Conservation (phyloP, 148 eudicot species). For the Rhododendron ovatum region DNA sequence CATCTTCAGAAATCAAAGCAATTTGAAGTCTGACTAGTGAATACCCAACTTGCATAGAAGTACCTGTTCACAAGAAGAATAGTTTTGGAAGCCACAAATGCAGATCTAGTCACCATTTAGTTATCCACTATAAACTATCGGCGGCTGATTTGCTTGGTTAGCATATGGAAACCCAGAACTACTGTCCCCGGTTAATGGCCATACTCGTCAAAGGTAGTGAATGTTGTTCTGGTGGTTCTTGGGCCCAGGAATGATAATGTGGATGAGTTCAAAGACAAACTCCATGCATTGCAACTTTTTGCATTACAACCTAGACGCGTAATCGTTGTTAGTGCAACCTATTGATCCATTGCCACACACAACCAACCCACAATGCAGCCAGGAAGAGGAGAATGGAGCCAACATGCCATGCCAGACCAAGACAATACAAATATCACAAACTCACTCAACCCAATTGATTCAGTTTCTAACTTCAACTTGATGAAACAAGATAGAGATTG, state of each 20-base stretch:
- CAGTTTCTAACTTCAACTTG: constrained; percentile 11
- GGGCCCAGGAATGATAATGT: constrained; percentile 20
- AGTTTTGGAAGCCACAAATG: too few species aligned
- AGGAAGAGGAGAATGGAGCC: constrained; percentile 46
- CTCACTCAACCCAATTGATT: constrained; percentile 42
- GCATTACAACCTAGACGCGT: constrained; percentile 81
- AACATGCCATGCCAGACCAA: constrained; percentile 46
- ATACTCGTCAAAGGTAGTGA: too few species aligned
- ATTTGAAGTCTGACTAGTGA: too few species aligned
- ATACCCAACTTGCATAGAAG: too few species aligned
- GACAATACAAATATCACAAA: constrained; percentile 43
- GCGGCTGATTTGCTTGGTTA: too few species aligned
- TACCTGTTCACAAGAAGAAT: too few species aligned
- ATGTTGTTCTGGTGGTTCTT: too few species aligned
- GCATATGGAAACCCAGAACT: too few species aligned
- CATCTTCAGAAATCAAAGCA: too few species aligned
- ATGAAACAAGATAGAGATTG: neutral
- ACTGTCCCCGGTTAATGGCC: too few species aligned
- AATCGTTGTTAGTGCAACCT: constrained; percentile 97
- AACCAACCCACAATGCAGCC: constrained; percentile 67
- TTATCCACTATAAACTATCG: too few species aligned
- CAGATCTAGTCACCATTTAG: too few species aligned
- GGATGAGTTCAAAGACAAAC: constrained; percentile 44
- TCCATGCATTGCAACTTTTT: constrained; percentile 69
- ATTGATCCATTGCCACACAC: constrained; percentile 66